Evolutionary conservation across 306 rosid species (phyloP).

Genomic region (Abrus pulchellus): DNA sequence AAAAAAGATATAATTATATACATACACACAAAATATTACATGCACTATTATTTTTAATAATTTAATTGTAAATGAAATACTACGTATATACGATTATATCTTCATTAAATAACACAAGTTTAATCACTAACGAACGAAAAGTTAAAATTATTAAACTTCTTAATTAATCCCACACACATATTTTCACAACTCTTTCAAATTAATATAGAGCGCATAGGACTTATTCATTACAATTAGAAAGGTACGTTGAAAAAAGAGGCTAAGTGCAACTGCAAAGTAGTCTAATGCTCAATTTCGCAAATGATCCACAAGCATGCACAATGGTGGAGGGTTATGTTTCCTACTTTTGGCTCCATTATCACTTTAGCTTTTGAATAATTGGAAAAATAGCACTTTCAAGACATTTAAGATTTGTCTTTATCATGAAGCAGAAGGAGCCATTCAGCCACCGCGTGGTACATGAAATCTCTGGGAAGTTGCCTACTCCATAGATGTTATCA

Average conservation of each 20-base stretch:
- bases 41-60: too few species aligned
- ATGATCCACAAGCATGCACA: not conserved
- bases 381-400: not conserved
- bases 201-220: not conserved
- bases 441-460: not conserved
- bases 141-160: not conserved
- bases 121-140: not conserved
- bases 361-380: constrained; percentile 35
- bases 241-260: not conserved
- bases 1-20: too few species aligned
- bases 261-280: not conserved
- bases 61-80: too few species aligned
- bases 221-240: not conserved
- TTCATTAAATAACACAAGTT: not conserved
- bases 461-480: constrained; percentile 30
- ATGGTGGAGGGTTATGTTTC: not conserved
- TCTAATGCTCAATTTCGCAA: not conserved
- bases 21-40: too few species aligned
- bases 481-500: not conserved
- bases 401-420: constrained; percentile 27
- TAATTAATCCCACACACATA: not conserved
- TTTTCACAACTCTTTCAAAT: not conserved
- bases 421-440: constrained; percentile 10
- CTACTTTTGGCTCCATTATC: constrained; percentile 35
- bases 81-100: not conserved